Conservation (phyloP, 805 yeast genomes). For the Huiozyma naganishii region DNA sequence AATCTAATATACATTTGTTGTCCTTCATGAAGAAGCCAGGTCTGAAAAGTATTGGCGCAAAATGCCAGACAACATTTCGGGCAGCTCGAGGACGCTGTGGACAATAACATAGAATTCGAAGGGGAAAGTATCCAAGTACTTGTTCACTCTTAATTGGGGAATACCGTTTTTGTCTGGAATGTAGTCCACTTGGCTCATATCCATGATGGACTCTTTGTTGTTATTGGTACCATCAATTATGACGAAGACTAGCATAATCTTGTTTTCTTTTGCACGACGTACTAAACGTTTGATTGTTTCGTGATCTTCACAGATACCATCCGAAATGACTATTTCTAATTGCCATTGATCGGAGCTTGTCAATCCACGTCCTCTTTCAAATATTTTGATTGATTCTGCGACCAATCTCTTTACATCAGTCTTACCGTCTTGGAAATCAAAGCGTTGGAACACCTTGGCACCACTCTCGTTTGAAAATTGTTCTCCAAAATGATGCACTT, state of each 20-base stretch:
- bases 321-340: slow-evolving; percentile 83
- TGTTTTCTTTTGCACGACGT: slow-evolving; percentile 82
- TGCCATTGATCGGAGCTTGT: slow-evolving; percentile 75
- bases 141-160: slow-evolving; percentile 63
- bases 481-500: slow-evolving; percentile 82
- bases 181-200: slow-evolving; percentile 88
- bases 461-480: slow-evolving; percentile 82
- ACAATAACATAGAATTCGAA: slow-evolving; percentile 95
- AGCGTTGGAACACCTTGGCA: slow-evolving; percentile 72
- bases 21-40: slow-evolving; percentile 30
- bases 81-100: slow-evolving; percentile 76
- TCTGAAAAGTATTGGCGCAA: slow-evolving; percentile 88
- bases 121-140: slow-evolving; percentile 88
- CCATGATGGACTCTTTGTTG: slow-evolving; percentile 69
- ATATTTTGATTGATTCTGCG: slow-evolving; percentile 58
- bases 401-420: slow-evolving; percentile 77
- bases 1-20: too few species aligned
- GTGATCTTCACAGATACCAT: slow-evolving; percentile 96
- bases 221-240: slow-evolving; percentile 76
- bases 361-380: slow-evolving; percentile 47
- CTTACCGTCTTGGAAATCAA: slow-evolving; percentile 77
- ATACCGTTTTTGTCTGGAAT: slow-evolving; percentile 60
- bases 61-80: slow-evolving; percentile 81
- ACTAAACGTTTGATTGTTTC: slow-evolving; percentile 72
- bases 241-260: slow-evolving; percentile 90